Evolutionary conservation across 768 basidiomycete genomes (phyloP).

Genomic region (Amanita rimosa): DNA sequence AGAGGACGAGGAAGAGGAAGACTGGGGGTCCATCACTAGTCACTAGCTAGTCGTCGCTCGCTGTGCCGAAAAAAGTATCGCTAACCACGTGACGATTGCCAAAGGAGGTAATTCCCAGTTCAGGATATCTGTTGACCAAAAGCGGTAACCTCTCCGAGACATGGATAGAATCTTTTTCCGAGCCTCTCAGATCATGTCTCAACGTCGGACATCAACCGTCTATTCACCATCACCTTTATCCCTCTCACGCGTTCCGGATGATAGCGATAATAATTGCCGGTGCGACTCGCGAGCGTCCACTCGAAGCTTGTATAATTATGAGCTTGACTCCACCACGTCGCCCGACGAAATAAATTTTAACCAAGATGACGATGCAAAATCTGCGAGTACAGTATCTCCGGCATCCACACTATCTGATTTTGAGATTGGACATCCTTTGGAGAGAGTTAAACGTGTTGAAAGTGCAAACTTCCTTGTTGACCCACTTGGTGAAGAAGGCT

Average conservation of each 20-base stretch:
- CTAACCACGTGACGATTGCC: neutral
- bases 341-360: neutral
- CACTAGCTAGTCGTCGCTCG: conserved; percentile 7
- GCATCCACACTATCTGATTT: conserved; percentile 22
- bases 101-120: neutral
- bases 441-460: conserved; percentile 21
- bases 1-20: conserved; percentile 6
- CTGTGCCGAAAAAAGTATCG: too few relatives aligned
- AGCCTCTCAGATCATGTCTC: neutral
- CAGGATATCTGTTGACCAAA: conserved; percentile 1
- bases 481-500: conserved; percentile 6
- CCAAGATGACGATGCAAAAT: conserved; percentile 3
- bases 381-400: conserved; percentile 15
- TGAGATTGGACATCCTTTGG: conserved; percentile 21
- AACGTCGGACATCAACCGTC: neutral
- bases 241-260: neutral
- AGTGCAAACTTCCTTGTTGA: conserved; percentile 11
- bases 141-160: neutral
- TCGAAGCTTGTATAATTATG: neutral
- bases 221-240: neutral
- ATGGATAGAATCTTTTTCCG: neutral
- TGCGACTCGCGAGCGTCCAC: conserved; percentile 3
- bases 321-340: neutral
- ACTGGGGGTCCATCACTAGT: too few relatives aligned
- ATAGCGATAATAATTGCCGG: neutral